Evolutionary conservation across 306 rosid genomes (phyloP).

Genomic region (Cicer arietinum): DNA sequence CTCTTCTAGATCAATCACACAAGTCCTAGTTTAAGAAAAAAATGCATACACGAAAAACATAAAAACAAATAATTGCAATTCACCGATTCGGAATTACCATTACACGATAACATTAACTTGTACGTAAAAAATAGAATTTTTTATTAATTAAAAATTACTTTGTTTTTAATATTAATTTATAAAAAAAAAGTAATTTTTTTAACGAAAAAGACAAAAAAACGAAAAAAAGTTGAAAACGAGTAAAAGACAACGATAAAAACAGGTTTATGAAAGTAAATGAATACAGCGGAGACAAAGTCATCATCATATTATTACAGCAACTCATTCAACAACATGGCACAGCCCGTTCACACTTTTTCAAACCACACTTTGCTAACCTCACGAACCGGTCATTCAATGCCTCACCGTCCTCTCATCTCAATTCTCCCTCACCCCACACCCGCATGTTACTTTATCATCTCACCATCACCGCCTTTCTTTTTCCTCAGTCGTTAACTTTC

Average conservation of each 20-base stretch:
- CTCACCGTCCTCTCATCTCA: not conserved
- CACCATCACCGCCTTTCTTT: not conserved
- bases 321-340: not conserved
- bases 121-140: not conserved
- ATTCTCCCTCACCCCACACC: constrained; percentile 43
- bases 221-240: not conserved
- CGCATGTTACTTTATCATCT: constrained; percentile 39
- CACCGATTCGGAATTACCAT: not conserved
- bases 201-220: too few relatives aligned
- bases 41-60: not conserved
- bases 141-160: too few relatives aligned
- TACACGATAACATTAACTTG: constrained; percentile 5
- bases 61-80: not conserved
- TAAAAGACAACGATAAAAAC: not conserved
- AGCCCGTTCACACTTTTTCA: not conserved
- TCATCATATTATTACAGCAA: constrained; percentile 5
- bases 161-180: too few relatives aligned
- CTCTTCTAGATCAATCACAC: not conserved
- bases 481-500: constrained; percentile 10
- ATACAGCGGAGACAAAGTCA: constrained; percentile 45
- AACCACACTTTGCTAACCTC: constrained; percentile 32
- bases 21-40: not conserved
- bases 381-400: constrained; percentile 41
- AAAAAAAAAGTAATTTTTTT: too few relatives aligned
- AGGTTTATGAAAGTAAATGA: not conserved